Evolutionary conservation across 2,329 filamentous ascomycete species (phyloP).

Genomic region (Neofusicoccum parvum): DNA sequence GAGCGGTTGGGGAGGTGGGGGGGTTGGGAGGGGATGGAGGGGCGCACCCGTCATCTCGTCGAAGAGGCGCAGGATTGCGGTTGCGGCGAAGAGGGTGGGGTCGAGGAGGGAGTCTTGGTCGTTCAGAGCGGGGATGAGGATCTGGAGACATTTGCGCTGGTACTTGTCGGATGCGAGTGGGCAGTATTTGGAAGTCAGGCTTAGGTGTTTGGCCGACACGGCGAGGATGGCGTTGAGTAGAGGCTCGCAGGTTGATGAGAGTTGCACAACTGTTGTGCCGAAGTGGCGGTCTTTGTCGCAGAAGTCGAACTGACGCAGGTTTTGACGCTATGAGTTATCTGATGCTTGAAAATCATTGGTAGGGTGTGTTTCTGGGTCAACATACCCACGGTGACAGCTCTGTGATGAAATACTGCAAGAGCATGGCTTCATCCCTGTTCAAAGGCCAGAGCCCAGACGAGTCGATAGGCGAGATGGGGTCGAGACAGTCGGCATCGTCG

Average conservation of each 20-base stretch:
- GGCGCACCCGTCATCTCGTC: conserved; percentile 46
- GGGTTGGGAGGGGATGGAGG: not conserved
- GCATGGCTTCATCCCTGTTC: not conserved
- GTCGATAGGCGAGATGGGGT: not conserved
- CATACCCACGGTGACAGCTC: conserved; percentile 6
- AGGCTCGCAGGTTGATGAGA: conserved; percentile 40
- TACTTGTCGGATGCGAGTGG: conserved; percentile 41
- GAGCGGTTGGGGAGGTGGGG: not conserved
- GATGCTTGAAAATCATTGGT: not conserved
- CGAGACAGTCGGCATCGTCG: not conserved
- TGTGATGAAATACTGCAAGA: conserved; percentile 1
- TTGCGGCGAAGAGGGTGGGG: conserved; percentile 44
- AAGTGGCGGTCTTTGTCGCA: conserved; percentile 38
- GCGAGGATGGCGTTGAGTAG: conserved; percentile 47
- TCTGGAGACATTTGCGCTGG: conserved; percentile 44
- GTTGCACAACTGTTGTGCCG: conserved; percentile 37
- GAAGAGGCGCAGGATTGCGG: conserved; percentile 43
- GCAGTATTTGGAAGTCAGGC: conserved; percentile 42
- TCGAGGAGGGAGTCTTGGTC: conserved; percentile 42
- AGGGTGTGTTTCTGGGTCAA: not conserved
- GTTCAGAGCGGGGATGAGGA: conserved; percentile 44
- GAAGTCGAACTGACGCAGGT: conserved; percentile 36
- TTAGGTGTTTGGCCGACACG: conserved; percentile 47
- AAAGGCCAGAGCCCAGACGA: not conserved
- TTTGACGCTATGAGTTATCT: not conserved